phyloP scores from a whole-genome alignment of 1,284 basidiomycete genomes.

The Prillingera fragicola region DNA sequence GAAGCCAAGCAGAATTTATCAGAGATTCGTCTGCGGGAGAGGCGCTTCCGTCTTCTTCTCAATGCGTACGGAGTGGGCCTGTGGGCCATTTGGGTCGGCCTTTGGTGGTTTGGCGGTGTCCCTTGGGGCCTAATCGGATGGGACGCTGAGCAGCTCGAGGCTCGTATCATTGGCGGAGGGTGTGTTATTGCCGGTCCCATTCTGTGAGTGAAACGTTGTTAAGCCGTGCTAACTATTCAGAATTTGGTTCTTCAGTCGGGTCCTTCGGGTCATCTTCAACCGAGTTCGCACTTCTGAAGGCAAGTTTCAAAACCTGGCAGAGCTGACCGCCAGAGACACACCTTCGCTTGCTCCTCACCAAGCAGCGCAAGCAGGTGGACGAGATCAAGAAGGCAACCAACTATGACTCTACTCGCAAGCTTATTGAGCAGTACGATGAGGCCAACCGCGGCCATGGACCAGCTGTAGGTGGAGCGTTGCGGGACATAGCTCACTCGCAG shows the following conservation, averaged over 20 bases:
- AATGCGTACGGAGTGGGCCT: constrained; percentile 73
- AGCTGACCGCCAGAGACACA: constrained; percentile 60
- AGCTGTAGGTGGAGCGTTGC: constrained; percentile 22
- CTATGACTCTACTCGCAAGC: constrained; percentile 82
- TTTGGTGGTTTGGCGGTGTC: constrained; percentile 71
- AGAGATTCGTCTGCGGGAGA: constrained; percentile 80
- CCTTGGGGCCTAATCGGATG: constrained; percentile 50
- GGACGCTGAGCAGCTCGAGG: constrained; percentile 42
- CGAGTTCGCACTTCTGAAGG: constrained; percentile 81
- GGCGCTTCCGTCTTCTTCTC: constrained; percentile 70
- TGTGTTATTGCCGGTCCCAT: constrained; percentile 66
- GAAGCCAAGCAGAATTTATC: constrained; percentile 67
- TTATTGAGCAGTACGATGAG: constrained; percentile 88
- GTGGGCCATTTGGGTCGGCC: constrained; percentile 71
- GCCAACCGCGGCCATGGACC: constrained; percentile 38
- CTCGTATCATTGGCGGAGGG: constrained; percentile 54
- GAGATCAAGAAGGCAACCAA: constrained; percentile 97
- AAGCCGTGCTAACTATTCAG: constrained; percentile 48
- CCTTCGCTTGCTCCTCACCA: constrained; percentile 66
- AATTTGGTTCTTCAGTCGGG: constrained; percentile 71
- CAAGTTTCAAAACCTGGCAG: constrained; percentile 47
- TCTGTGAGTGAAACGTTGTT: constrained; percentile 56
- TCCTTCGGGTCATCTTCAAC: constrained; percentile 81
- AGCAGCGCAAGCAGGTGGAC: constrained; percentile 81
- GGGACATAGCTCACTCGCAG: too few relatives aligned